Evolutionary conservation across 331 rosid species (phyloP), one percentile per base, ranked within the genome.

Genomic region (Pyrus hybrid): DNA sequence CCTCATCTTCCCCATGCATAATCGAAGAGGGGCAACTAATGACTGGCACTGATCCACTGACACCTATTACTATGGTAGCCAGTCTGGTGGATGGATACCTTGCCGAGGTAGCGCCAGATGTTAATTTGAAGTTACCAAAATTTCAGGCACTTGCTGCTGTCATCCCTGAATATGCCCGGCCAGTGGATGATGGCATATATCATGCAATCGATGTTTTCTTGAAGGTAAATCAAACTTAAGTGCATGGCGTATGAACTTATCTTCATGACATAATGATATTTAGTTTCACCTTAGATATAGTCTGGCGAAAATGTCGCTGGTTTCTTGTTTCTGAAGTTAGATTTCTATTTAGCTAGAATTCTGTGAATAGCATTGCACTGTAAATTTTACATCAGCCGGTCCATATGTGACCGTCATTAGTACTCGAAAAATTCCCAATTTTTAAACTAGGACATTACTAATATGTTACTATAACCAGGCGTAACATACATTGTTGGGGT

Each of bases 101-200:
- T 61, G 77, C 88, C 8, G 85, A 84, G 83, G 88, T 81, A n/a
- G 88, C 85, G 22, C 85, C 82, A 10, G 88, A 84, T 63, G 88
- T 84, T 22, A 81, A 84, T 75, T 57, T 84, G 63, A 84, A 84
- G 77, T 72, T 74, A 58, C 77, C 77, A 2, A 84, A 84, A 74
- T 84, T 84, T 81, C 83, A 84, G 67, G 78, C 83, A 1, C 83
- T 84, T 47, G 88, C 85, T 67, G 77, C 83, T 63, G 67, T 62
- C 67, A 78, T 84, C 53, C 85, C 88, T 23, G 88, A 84, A 54
- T 81, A 78, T 71, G 85, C 80, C n/a, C 81, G 88, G 67, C 76
- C 83, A 7, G 47, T 78, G 30, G 83, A 81, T 81, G 88, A 84
- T 75, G 83, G 88, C 16, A 75, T 84, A 53, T 84, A 84, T 60